Evolutionary conservation across 768 basidiomycete genomes (phyloP), one percentile per base, ranked within the genome.

Genomic region (Naganishia onofrii): DNA sequence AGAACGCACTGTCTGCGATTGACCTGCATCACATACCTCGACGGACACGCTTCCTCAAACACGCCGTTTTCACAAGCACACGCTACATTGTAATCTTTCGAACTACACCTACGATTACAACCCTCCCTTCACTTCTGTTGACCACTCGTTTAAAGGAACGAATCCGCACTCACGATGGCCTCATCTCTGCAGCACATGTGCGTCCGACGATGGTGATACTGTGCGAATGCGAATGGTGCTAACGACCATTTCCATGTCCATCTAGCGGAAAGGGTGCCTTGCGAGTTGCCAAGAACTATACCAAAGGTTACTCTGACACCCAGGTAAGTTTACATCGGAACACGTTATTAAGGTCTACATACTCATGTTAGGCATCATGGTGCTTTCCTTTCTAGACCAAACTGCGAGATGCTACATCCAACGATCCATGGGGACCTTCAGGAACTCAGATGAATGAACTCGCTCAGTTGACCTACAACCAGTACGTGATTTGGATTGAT

Each of bases 371-470:
- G 13, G 29, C 26, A 17, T 9, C 54, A 17, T 13, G 4, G 7
- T n/a, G 19, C 63, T 51, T 12, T 19, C 48, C 28, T 71, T 89
- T 0, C 91, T 26, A 63, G 60, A 63, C 60, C 52, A 98, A 98
- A 82, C 92, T 97, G 71, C 87, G 94, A 71, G 93, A 95, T 84
- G 92, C 93, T 46, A 97, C 93, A 21, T 93, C 91, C 28, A 97
- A 97, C 83, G 95, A 98, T 80, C 92, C 95, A 12, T 96, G 93
- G 93, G 95, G 95, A 0, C 95, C 95, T 5, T 91, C 90, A 9
- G 94, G 95, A 6, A 92, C 92, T 0, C 94, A 95, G 84, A 98
- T 99, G 96, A 96, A 96, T 84, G 95, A 97, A 83, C 87, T 99
- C 74, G 95, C 95, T 0, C 93, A 96, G 80, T 80, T 98, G 82